Evolutionary conservation across 2,329 filamentous ascomycete species (phyloP).

Genomic region (Trichoderma oligosporum): DNA sequence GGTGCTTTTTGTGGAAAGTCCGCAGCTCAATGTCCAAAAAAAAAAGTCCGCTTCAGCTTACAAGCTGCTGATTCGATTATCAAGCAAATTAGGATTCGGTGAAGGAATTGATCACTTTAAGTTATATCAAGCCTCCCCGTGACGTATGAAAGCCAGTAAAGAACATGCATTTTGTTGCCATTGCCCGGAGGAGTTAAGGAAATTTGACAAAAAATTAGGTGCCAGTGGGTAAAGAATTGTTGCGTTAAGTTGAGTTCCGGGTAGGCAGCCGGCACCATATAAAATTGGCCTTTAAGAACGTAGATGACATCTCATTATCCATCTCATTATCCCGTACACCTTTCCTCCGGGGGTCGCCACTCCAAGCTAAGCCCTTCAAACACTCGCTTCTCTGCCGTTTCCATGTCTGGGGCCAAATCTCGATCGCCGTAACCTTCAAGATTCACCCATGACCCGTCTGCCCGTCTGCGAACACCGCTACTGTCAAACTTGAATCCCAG

Average conservation of each 20-base stretch:
- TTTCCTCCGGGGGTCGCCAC: slow-evolving; percentile 62
- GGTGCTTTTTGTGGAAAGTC: too few relatives aligned
- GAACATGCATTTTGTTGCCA: too few relatives aligned
- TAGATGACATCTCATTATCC: not conserved
- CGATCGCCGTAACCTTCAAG: slow-evolving; percentile 51
- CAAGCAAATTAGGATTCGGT: not conserved
- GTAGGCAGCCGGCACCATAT: too few relatives aligned
- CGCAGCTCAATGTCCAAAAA: not conserved
- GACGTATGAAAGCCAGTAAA: not conserved
- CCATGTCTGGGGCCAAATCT: slow-evolving; percentile 55
- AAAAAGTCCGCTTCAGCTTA: not conserved
- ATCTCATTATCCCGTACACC: slow-evolving; percentile 53
- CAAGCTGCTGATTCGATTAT: not conserved
- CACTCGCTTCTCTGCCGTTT: slow-evolving; percentile 73
- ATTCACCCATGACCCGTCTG: slow-evolving; percentile 66
- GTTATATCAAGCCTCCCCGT: not conserved
- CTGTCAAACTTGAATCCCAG: slow-evolving; percentile 84
- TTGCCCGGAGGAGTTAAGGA: too few relatives aligned
- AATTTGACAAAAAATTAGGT: too few relatives aligned
- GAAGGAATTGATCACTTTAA: not conserved
- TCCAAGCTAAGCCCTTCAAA: slow-evolving; percentile 72
- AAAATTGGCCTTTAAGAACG: too few relatives aligned
- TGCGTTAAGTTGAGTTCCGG: too few relatives aligned
- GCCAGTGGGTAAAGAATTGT: too few relatives aligned
- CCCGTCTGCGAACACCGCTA: slow-evolving; percentile 70